These are phyloP conservation scores for Aspergillus costaricaensis DNA, from an alignment of 2,329 filamentous ascomycete species.

Conservation along the genomic window DNA sequence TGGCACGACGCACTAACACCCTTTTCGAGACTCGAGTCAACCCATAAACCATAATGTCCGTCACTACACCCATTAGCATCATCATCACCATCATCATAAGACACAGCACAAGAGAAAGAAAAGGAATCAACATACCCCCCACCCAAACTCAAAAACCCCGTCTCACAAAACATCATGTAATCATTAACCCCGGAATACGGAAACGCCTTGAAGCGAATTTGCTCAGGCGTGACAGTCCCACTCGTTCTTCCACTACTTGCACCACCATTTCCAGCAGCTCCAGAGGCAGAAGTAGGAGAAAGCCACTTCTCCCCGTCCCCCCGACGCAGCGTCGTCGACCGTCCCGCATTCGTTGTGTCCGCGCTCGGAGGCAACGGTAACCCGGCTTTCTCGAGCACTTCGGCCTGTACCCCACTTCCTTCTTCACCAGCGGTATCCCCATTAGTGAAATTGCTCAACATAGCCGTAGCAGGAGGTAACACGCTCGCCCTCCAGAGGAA, in stretches of 20 bases:
- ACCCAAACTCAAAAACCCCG: conserved; percentile 79
- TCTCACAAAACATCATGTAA: conserved; percentile 92
- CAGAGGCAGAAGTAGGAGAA: not conserved
- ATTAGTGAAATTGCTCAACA: conserved; percentile 2
- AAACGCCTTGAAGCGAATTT: conserved; percentile 94
- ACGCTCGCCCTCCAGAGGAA: conserved; percentile 82
- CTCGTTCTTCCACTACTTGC: conserved; percentile 29
- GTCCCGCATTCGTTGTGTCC: conserved; percentile 62
- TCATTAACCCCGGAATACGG: conserved; percentile 95
- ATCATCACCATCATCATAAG: no score
- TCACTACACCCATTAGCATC: conserved; percentile 48
- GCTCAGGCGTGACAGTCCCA: conserved; percentile 64
- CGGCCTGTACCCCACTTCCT: conserved; percentile 27
- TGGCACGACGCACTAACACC: conserved; percentile 82
- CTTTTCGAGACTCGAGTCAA: conserved; percentile 80
- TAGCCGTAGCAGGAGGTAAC: conserved; percentile 47
- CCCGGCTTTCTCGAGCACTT: conserved; percentile 52
- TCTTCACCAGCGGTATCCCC: not conserved
- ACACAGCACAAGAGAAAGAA: no score
- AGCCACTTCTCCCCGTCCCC: conserved; percentile 33
- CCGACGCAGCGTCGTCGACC: conserved; percentile 59
- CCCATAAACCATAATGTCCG: conserved; percentile 90
- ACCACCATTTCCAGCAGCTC: conserved; percentile 23
- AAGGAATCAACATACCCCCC: conserved; percentile 59
- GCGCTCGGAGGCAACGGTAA: conserved; percentile 71